Evolutionary conservation across 345 rosid genomes (phyloP).

Genomic region (Cardamine occulta): DNA sequence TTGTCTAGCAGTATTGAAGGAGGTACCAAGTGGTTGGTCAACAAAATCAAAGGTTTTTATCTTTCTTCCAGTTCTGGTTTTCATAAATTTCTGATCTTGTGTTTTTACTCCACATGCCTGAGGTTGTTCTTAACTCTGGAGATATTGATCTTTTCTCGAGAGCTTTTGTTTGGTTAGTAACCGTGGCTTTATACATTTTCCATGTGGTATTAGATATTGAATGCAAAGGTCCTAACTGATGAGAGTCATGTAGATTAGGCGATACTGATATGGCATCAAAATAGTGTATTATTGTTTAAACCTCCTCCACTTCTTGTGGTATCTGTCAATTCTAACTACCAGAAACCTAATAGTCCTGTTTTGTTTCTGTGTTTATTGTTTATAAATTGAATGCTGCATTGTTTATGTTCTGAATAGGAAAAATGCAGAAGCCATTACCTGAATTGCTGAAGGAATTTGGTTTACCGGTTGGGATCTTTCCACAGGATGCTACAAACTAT

Average conservation of each 20-base stretch:
- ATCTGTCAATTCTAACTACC: not conserved
- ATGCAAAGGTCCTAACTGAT: not conserved
- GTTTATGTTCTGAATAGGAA: constrained; percentile 57
- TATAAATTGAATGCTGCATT: not conserved
- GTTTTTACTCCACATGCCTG: not conserved
- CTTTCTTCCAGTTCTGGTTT: not conserved
- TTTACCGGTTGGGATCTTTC: constrained; percentile 87
- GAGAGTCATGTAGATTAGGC: constrained; percentile 1
- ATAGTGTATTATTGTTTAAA: not conserved
- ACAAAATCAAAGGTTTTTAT: constrained; percentile 80
- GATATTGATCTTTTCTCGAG: not conserved
- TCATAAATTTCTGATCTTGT: not conserved
- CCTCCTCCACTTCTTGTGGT: not conserved
- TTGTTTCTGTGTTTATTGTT: not conserved
- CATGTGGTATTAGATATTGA: not conserved
- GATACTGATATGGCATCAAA: not conserved
- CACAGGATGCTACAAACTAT: constrained; percentile 90
- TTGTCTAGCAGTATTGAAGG: constrained; percentile 81
- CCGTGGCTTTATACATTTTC: not conserved
- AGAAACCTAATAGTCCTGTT: not conserved
- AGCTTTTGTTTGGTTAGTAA: not conserved
- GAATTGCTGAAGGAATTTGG: constrained; percentile 86
- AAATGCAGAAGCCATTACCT: constrained; percentile 90
- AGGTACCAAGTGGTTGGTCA: constrained; percentile 92
- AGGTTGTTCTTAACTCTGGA: not conserved